Base-by-base conservation (phyloP, 1,139 yeast genomes). In the Tardiomyces depauwii region DNA sequence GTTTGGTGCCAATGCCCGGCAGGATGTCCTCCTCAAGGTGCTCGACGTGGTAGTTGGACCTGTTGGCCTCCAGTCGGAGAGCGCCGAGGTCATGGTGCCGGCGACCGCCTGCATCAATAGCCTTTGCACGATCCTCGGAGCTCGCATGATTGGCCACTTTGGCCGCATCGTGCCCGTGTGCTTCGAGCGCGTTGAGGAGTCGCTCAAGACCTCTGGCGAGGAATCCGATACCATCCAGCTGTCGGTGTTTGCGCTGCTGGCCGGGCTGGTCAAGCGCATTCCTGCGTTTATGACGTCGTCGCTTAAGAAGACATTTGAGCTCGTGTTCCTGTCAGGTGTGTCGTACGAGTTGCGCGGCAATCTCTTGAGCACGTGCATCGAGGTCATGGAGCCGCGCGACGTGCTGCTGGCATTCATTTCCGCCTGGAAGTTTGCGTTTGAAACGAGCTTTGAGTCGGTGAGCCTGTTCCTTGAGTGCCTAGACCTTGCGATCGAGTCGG, bases 261-360 rank as follows among this genome's bases (percentile, higher is more conserved):
- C 95, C 3, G 76, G 89, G 42, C 72, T 87, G 58, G 69, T 89
- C 44, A 86, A 82, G 64, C 80, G 86, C 57, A 80, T 93, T 54
- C 97, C 98, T 39, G 82, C 87, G 13, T 91, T 91, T 61, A 76
- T 91, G 68, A 71, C 78, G 18, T 78, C 93, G 9, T 80, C 80
- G 53, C 68, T 88, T 55, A 74, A 73, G 47, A 77, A 78, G 45
- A 74, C 86, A 44, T 65, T 87, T 49, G 66, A 70, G 46, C 70
- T 80, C 12, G 66, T 82, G 19, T 74, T 87, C 53, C 66, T 69
- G 27, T 58, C 68, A 44, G 69, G 69, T 42, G 82, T 84, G 45
- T 76, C 78, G 14, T 73, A 72, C 42, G 66, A 75, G 6, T 72
- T 85, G 40, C 76, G 94, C 59, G 68, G 82, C 16, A 76, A 81